Conservation (phyloP, 768 basidiomycete genomes). For the Kwoniella europaea region DNA sequence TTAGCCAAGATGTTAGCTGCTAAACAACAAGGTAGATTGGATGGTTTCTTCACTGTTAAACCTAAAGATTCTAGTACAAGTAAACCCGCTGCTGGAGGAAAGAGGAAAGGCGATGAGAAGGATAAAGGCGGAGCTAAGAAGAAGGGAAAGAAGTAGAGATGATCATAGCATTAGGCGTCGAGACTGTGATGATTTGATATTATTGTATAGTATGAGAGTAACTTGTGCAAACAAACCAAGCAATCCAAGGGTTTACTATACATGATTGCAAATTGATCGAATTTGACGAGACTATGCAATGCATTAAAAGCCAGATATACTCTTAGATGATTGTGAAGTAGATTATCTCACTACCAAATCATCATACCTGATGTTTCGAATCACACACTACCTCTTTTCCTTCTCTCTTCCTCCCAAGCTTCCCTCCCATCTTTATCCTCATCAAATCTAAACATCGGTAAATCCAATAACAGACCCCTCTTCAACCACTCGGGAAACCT, state of each 20-base stretch:
- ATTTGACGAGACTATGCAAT: no score
- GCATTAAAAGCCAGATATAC: no score
- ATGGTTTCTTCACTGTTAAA: constrained; percentile 88
- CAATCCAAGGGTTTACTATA: no score
- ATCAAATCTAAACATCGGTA: constrained; percentile 68
- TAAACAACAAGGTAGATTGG: constrained; percentile 95
- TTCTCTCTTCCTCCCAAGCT: constrained; percentile 59
- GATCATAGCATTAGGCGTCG: background rate
- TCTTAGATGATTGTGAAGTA: no score
- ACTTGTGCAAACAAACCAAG: background rate
- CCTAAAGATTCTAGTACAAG: constrained; percentile 61
- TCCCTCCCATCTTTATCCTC: constrained; percentile 63
- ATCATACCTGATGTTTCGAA: background rate
- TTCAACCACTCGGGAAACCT: constrained; percentile 65
- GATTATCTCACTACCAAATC: no score
- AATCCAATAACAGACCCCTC: constrained; percentile 66
- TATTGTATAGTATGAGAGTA: background rate
- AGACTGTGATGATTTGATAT: background rate
- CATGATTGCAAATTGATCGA: no score
- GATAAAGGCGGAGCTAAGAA: constrained; percentile 64
- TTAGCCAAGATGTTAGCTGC: constrained; percentile 80
- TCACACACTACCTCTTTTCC: constrained; percentile 21
- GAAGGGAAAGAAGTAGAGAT: constrained; percentile 52
- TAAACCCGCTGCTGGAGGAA: constrained; percentile 48
- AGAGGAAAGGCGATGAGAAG: constrained; percentile 55